phyloP scores from a whole-genome alignment of 768 basidiomycete species.

The Tulasnella sp. region DNA sequence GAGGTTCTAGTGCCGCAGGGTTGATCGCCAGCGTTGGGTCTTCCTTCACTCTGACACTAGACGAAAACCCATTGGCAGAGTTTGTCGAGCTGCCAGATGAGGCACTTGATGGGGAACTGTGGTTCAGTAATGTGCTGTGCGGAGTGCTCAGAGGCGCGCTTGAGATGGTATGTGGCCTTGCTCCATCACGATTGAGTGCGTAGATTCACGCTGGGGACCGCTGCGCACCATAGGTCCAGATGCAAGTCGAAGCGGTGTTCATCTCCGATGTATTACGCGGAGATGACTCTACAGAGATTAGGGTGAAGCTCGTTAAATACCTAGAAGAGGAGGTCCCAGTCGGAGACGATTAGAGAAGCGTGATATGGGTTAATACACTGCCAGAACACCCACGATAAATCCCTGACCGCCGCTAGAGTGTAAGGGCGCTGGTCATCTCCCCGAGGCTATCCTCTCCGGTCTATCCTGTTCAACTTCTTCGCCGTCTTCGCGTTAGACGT shows the following conservation, averaged over 20 bases:
- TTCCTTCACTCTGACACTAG: constrained; percentile 69
- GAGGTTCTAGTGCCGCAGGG: neutral
- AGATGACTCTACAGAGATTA: constrained; percentile 88
- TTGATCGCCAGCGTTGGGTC: constrained; percentile 8
- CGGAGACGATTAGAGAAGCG: constrained; percentile 58
- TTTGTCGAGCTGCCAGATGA: constrained; percentile 96
- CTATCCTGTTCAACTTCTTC: constrained; percentile 77
- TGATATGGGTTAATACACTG: neutral
- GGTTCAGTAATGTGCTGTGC: constrained; percentile 94
- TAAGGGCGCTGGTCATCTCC: neutral
- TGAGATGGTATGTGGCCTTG: constrained; percentile 69
- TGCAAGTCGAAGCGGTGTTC: constrained; percentile 87
- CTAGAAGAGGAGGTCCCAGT: constrained; percentile 93
- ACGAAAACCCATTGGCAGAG: constrained; percentile 94
- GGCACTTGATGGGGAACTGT: constrained; percentile 81
- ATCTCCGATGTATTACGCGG: constrained; percentile 84
- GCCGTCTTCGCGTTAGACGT: constrained; percentile 86
- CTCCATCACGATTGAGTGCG: neutral
- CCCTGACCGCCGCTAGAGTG: neutral
- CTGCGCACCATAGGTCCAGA: constrained; percentile 58
- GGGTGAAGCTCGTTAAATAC: constrained; percentile 81
- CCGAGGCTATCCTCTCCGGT: constrained; percentile 32
- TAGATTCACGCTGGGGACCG: neutral
- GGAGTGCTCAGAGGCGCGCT: constrained; percentile 87
- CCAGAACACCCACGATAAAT: neutral